Evolutionary conservation across 2,329 filamentous ascomycete species (phyloP).

Genomic region (Coleophoma cylindrospora): DNA sequence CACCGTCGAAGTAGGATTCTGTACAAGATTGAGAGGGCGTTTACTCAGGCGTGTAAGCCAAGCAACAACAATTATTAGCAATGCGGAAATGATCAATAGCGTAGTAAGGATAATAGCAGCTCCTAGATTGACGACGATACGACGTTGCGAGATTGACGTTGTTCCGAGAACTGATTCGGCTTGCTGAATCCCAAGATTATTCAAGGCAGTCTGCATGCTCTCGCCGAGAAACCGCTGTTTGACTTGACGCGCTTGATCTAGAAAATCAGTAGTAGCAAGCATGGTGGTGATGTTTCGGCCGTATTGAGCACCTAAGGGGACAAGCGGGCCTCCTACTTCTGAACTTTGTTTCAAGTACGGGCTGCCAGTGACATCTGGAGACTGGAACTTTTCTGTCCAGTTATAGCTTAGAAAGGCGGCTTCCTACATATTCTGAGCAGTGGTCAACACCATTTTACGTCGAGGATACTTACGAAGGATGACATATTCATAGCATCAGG

Average conservation of each 20-base stretch:
- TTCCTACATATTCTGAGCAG: neutral
- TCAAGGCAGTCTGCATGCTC: constrained; percentile 6
- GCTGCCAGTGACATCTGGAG: constrained; percentile 1
- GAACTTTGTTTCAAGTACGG: neutral
- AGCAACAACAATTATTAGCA: constrained; percentile 6
- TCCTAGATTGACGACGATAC: constrained; percentile 8
- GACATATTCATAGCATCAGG: constrained; percentile 3
- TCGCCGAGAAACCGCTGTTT: constrained; percentile 12
- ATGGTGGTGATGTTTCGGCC: constrained; percentile 5
- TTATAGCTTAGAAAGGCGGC: constrained; percentile 9
- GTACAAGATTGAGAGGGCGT: constrained; percentile 9
- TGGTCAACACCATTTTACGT: neutral
- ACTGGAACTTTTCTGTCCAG: constrained; percentile 10
- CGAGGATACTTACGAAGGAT: neutral
- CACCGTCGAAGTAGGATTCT: constrained; percentile 3
- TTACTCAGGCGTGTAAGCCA: constrained; percentile 4
- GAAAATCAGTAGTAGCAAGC: constrained; percentile 5
- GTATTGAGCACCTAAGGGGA: constrained; percentile 8
- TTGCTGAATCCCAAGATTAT: constrained; percentile 1
- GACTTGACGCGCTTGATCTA: constrained; percentile 8
- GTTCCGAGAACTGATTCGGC: constrained; percentile 1
- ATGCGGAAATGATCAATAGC: constrained; percentile 2
- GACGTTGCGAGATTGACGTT: neutral
- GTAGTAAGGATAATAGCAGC: constrained; percentile 6
- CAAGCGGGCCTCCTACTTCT: constrained; percentile 7